Conservation (phyloP, 306 rosid genomes). For the Casuarina cunninghamiana region DNA sequence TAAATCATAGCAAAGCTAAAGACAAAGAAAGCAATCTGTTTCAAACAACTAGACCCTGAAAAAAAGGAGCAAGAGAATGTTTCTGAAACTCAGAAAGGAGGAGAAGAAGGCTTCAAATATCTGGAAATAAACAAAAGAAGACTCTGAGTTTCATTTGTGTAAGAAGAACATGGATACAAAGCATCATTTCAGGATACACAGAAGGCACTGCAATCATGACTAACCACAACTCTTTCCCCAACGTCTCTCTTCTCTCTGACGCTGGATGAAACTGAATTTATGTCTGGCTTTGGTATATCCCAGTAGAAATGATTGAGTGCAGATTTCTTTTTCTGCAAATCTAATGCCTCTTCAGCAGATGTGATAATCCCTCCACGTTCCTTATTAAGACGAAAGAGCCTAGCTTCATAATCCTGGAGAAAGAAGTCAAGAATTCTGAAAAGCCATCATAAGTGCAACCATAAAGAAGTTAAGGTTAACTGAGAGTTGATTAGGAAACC, state of each 20-base stretch:
- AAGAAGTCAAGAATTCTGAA: constrained; percentile 21
- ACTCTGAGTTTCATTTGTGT: neutral
- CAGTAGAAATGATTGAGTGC: constrained; percentile 78
- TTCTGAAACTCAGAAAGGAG: constrained; percentile 6
- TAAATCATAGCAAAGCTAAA: neutral
- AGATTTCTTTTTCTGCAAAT: constrained; percentile 71
- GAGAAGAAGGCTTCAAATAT: neutral
- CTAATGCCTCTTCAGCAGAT: constrained; percentile 91
- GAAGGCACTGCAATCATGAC: constrained; percentile 33
- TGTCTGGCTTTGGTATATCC: constrained; percentile 59
- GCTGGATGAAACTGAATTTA: constrained; percentile 25
- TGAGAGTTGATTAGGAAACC: constrained; percentile 49
- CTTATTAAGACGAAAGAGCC: constrained; percentile 74
- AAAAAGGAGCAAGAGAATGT: neutral
- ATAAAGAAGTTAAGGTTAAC: constrained; percentile 25
- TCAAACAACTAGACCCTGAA: neutral
- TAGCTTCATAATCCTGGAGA: constrained; percentile 79
- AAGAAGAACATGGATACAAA: neutral
- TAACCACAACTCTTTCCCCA: constrained; percentile 86
- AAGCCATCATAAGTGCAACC: constrained; percentile 18
- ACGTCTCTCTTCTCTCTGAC: constrained; percentile 67
- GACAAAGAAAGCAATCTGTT: neutral
- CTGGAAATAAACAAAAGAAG: too few relatives aligned
- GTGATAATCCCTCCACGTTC: constrained; percentile 68
- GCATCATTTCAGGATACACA: neutral